Evolutionary conservation across 768 basidiomycete species (phyloP), one percentile per base, ranked within the genome.

Genomic region (Podaxis sp.): DNA sequence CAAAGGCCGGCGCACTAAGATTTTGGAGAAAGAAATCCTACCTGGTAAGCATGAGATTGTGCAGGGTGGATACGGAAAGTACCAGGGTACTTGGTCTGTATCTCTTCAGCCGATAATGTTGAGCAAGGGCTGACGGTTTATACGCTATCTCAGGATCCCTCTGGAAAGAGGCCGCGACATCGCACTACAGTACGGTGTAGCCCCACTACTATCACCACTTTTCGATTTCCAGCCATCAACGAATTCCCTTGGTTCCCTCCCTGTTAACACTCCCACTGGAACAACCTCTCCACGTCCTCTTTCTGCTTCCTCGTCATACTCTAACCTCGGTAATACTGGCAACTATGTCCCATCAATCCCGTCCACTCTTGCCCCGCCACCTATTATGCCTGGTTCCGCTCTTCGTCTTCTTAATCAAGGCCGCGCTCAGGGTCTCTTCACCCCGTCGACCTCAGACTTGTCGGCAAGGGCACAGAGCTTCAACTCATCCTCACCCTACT

Each of bases 11-110:
- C 84, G 97, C 44, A 98, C 96, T 15, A 98, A 98, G 84, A 97
- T 99, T 59, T 80, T 94, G 13, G 92, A 99, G 82, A 97, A 96
- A 75, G 96, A 99, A 78, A 94, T 99, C 65, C 84, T 96, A 48
- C 91, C 92, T 61, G 95, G 95, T 52, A 90, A 91, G 75, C 94
- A 97, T 75, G 96, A 99, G 76, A 99, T 99, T 74, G 94, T 99
- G 4, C 97, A 99, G 75, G 97, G 97, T 42, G 97, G 97, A 33
- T 99, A 99, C 73, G 97, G 97, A 26, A 96, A 98, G 79, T 99
- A 98, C 74, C 97, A 99, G 75, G 97, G 97, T 67, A 99, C 96
- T 61, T 99, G 97, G 96, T 96, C 71, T 72, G 87, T 69, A 33
- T 63, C 54, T 52, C 46, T 28, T 60, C 62, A 26, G 11, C 19